Evolutionary conservation across 1,139 yeast genomes (phyloP).

Genomic region (Scheffersomyces cryptocercus): DNA sequence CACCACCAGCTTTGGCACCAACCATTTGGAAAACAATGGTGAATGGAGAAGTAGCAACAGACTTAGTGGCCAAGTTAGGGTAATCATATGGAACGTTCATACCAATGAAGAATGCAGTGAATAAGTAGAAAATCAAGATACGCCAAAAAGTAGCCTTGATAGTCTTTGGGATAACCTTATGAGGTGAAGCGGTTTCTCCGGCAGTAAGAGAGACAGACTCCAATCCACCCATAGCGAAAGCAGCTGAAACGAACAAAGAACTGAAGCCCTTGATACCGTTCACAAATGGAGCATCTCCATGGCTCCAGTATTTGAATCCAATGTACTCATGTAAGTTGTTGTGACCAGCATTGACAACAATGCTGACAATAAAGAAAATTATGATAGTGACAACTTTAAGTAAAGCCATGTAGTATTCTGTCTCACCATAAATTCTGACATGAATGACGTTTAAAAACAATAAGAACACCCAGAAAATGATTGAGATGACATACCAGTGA

Average conservation of each 20-base stretch:
- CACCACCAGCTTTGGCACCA: slow-evolving; percentile 46
- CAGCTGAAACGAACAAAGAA: slow-evolving; percentile 49
- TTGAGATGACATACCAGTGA: slow-evolving; percentile 57
- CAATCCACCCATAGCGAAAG: slow-evolving; percentile 70
- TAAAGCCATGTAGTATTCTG: slow-evolving; percentile 41
- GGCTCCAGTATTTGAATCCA: slow-evolving; percentile 41
- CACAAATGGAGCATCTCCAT: slow-evolving; percentile 44
- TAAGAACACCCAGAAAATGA: slow-evolving; percentile 60
- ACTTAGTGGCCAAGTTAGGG: slow-evolving; percentile 39
- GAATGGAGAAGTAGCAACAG: slow-evolving; percentile 61
- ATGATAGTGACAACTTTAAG: slow-evolving; percentile 41
- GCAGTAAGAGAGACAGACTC: slow-evolving; percentile 67
- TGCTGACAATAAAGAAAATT: slow-evolving; percentile 41
- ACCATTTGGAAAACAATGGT: slow-evolving; percentile 61
- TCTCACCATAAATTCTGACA: slow-evolving; percentile 50
- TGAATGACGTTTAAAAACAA: slow-evolving; percentile 53
- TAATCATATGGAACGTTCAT: slow-evolving; percentile 45
- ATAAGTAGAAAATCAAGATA: slow-evolving; percentile 38
- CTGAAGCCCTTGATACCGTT: slow-evolving; percentile 44
- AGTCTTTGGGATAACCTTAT: slow-evolving; percentile 56
- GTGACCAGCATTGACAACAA: slow-evolving; percentile 33
- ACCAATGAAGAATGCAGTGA: slow-evolving; percentile 47
- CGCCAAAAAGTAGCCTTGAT: slow-evolving; percentile 61
- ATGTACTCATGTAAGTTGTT: slow-evolving; percentile 35
- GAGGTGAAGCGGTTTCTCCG: slow-evolving; percentile 65